These are phyloP conservation scores for Nigrograna mackinnonii DNA, from an alignment of 2,329 filamentous ascomycete genomes.

Conservation along the genomic window DNA sequence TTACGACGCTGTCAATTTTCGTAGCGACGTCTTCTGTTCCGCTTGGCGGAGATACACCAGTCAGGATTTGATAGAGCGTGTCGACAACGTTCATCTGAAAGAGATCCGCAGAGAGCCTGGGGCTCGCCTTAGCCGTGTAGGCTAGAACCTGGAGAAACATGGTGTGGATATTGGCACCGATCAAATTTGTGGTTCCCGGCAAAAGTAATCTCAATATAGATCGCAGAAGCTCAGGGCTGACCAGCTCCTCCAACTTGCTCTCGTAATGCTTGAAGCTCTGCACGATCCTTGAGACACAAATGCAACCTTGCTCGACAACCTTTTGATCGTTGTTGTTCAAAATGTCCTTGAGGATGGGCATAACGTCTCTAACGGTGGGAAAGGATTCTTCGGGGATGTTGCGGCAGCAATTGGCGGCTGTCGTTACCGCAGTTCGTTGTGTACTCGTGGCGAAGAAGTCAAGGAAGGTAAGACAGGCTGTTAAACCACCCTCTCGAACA, in stretches of 20 bases:
- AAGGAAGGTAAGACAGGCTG: conserved; percentile 92
- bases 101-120: conserved; percentile 82
- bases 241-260: conserved; percentile 86
- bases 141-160: conserved; percentile 92
- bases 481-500: conserved; percentile 91
- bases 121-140: conserved; percentile 87
- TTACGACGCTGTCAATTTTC: conserved; percentile 93
- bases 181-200: conserved; percentile 93
- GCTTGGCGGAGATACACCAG: conserved; percentile 87
- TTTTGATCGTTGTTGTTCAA: conserved; percentile 91
- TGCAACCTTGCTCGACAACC: conserved; percentile 93
- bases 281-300: conserved; percentile 93
- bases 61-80: conserved; percentile 95
- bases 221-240: conserved; percentile 83
- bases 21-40: conserved; percentile 76
- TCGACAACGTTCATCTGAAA: conserved; percentile 97
- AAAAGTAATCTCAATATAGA: conserved; percentile 85
- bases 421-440: conserved; percentile 94
- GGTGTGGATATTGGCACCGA: conserved; percentile 92
- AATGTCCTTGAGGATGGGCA: conserved; percentile 92
- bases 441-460: conserved; percentile 98
- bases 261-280: conserved; percentile 94
- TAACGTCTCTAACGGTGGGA: conserved; percentile 86
- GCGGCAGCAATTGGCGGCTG: conserved; percentile 95
- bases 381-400: conserved; percentile 96